Evolutionary conservation across 202 grass and related monocot genomes (phyloP).

Genomic region (Schoenoplectus tabernaemontani): DNA sequence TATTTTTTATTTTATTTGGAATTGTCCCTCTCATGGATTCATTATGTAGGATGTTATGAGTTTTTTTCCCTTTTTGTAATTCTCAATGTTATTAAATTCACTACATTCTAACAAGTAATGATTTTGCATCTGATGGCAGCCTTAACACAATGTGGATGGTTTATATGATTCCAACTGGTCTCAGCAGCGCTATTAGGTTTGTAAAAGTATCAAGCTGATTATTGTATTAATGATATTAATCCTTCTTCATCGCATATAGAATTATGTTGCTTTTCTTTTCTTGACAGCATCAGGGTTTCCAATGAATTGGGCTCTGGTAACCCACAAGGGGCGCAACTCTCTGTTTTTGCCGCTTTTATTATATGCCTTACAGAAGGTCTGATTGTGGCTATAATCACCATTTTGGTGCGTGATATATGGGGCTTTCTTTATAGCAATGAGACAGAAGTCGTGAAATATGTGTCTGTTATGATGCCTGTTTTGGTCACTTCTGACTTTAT

Average conservation of each 20-base stretch:
- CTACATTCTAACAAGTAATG: not conserved
- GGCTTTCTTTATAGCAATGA: conserved; percentile 78
- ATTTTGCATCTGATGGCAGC: conserved; percentile 29
- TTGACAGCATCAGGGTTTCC: conserved; percentile 78
- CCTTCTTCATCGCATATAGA: not conserved
- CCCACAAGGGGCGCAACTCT: conserved; percentile 41
- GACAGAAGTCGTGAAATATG: conserved; percentile 57
- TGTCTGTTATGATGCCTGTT: conserved; percentile 86
- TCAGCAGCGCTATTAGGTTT: conserved; percentile 77
- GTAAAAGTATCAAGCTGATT: conserved; percentile 6
- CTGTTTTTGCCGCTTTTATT: conserved; percentile 47
- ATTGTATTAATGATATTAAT: not conserved
- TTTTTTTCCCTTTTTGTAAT: not conserved
- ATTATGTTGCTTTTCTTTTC: not conserved
- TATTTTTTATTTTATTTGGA: not conserved
- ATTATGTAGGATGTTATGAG: not conserved
- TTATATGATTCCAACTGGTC: conserved; percentile 94
- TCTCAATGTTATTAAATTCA: not conserved
- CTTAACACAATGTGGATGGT: conserved; percentile 99
- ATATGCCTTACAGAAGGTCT: conserved; percentile 60
- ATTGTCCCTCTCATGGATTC: not conserved
- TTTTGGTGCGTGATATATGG: conserved; percentile 56
- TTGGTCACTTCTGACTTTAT: conserved; percentile 83
- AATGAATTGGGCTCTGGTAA: conserved; percentile 80
- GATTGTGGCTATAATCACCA: conserved; percentile 42